phyloP scores from a whole-genome alignment of 2,329 filamentous ascomycete species.

The Botrytis aclada region DNA sequence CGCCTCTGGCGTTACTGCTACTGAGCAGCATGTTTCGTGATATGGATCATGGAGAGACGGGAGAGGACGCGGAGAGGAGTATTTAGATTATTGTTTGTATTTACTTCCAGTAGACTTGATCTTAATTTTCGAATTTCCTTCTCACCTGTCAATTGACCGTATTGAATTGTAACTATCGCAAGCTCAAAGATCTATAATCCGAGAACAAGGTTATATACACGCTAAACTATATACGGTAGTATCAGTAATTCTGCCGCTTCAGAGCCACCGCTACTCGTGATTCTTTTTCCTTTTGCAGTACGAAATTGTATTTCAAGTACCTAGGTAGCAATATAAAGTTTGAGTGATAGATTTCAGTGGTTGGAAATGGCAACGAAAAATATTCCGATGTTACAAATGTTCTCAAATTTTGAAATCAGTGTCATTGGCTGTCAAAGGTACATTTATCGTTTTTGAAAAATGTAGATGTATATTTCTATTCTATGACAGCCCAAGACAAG shows the following conservation, averaged over 20 bases:
- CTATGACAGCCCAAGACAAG: neutral
- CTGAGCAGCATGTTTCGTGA: slow-evolving; percentile 34
- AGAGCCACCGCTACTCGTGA: neutral
- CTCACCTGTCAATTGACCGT: neutral
- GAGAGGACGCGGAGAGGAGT: slow-evolving; percentile 28
- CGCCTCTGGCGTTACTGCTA: slow-evolving; percentile 33
- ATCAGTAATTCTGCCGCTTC: neutral
- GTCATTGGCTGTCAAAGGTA: neutral
- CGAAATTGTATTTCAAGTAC: neutral
- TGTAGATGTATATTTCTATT: slow-evolving; percentile 5
- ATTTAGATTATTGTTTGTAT: slow-evolving; percentile 7
- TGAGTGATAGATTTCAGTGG: neutral
- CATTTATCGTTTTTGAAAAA: neutral
- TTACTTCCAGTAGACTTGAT: neutral
- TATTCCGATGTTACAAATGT: neutral
- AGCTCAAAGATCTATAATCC: neutral
- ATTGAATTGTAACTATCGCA: neutral
- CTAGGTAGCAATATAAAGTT: neutral
- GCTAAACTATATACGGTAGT: neutral
- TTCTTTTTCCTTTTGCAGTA: neutral
- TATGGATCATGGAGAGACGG: slow-evolving; percentile 33
- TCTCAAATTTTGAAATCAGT: neutral
- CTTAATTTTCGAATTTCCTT: neutral
- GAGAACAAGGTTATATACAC: neutral
- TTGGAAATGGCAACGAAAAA: neutral